Evolutionary conservation across 352 stramenopile genomes (phyloP).

Genomic region (Globisporangium iwayamae): DNA sequence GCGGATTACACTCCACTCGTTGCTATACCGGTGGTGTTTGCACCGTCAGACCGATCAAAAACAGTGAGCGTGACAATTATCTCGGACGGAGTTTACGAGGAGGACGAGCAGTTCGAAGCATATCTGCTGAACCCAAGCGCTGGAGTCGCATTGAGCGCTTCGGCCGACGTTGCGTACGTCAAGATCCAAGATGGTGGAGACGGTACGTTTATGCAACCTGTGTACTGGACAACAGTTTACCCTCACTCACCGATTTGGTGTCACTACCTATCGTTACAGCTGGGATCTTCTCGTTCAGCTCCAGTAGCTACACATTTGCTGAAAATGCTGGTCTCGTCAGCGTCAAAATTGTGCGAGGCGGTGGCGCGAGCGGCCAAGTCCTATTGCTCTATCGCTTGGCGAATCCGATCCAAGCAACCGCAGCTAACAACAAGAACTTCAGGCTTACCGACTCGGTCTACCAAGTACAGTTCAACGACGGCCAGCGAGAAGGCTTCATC

Average conservation of each 20-base stretch:
- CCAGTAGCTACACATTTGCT: conserved; percentile 47
- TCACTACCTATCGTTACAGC: conserved; percentile 16
- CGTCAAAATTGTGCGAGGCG: conserved; percentile 44
- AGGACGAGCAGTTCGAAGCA: conserved; percentile 42
- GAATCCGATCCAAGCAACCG: conserved; percentile 44
- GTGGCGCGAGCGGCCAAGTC: conserved; percentile 37
- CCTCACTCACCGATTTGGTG: background rate
- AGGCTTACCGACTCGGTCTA: conserved; percentile 33
- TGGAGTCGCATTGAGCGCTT: conserved; percentile 18
- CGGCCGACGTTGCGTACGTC: conserved; percentile 27
- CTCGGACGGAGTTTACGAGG: conserved; percentile 46
- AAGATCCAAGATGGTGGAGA: conserved; percentile 33
- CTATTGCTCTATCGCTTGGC: conserved; percentile 41
- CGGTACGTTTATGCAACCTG: conserved; percentile 23
- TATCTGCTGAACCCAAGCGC: conserved; percentile 24
- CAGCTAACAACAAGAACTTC: conserved; percentile 64
- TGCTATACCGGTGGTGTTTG: conserved; percentile 27
- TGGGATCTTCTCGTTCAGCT: conserved; percentile 53
- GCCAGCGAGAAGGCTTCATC: conserved; percentile 45
- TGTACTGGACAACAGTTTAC: background rate
- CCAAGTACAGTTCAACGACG: conserved; percentile 43
- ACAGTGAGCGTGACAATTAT: conserved; percentile 30
- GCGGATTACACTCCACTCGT: conserved; percentile 33
- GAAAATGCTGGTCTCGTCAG: conserved; percentile 41
- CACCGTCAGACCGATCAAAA: conserved; percentile 23